Evolutionary conservation across 1,139 yeast species (phyloP), one percentile per base, ranked within the genome.

Genomic region (Pneumocystis canis): DNA sequence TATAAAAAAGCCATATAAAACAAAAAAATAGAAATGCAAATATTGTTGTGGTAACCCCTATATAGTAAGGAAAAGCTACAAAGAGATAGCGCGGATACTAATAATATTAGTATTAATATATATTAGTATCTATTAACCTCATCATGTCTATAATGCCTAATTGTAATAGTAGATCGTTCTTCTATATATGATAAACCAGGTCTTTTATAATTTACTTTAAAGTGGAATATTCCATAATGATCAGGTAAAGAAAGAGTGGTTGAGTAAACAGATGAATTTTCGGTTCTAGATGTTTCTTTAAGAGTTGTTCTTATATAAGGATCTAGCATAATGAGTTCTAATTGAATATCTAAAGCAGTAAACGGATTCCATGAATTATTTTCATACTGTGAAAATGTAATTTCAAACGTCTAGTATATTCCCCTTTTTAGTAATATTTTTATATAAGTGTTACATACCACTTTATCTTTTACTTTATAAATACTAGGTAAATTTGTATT

Each of bases 211-310:
- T 86, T 86, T 61, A 87, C 79, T 67, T 81, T 81, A 74, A 89
- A 89, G 3, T 97, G 88, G 75, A 89, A 94, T 82, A 92, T 87
- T 64, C 99, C 99, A 73, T 92, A 96, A 71, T 90, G 97, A 73
- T 92, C 97, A 30, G 98, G 98, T 60, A 89, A 76, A 63, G 80
- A 80, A 74, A 94, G 89, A 61, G 80, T 76, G 2, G 80, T 74
- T 6, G 79, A 73, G 70, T 83, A 84, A 40, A 76, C 71, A 37
- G 79, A 78, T 1, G 78, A 72, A 4, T 68, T 68, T 37, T 69
- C 72, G 37, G 70, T 72, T 11, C 68, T 70, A 0, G 66, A 64
- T 0, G 70, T 64, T 11, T 69, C 67, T 9, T 71, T 66, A 53
- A 74, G 68, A 33, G 69, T 84, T 64, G 90, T 73, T 71, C 98